Percentiles rank a stretch among this genome's conserved stretches.
These are phyloP conservation scores for Aspergillus piperis DNA, from an alignment of 2,329 filamentous ascomycete species.

Conservation along the genomic window DNA sequence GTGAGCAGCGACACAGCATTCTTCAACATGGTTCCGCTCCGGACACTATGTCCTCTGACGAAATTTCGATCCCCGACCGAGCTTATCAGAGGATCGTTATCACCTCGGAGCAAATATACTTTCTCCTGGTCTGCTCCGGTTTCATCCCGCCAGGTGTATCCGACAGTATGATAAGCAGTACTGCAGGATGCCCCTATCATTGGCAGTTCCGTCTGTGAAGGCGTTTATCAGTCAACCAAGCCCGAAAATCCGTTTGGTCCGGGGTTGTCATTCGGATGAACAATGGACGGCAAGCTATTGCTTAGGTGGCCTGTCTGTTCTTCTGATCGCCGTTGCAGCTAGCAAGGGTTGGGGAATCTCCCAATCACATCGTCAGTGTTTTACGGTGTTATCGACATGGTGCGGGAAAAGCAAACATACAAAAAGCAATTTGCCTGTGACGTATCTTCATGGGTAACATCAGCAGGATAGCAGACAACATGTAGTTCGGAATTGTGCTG, in stretches of 20 bases:
- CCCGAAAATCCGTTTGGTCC: neutral
- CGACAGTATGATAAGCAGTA: constrained; percentile 1
- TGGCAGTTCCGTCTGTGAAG: neutral
- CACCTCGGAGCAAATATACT: neutral
- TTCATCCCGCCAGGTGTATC: neutral
- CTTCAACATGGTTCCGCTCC: neutral
- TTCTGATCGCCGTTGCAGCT: neutral
- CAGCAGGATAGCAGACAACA: neutral
- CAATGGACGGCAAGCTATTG: neutral
- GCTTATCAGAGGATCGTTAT: neutral
- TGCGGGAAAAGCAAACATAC: neutral
- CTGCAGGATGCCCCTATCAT: neutral
- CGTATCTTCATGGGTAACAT: neutral
- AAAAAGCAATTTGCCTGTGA: neutral
- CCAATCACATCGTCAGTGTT: neutral
- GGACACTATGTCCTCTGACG: neutral
- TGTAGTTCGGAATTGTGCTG: neutral
- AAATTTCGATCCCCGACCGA: neutral
- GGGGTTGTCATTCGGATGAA: neutral
- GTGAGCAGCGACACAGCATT: neutral
- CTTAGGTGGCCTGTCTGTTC: neutral
- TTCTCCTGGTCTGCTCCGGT: neutral
- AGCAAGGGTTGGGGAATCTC: neutral
- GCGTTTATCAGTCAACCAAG: neutral
- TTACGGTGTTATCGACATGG: neutral